Percentiles rank a stretch among this genome's conserved stretches.
Conservation (phyloP, 192 early-diverging fungal species). For the Obelidium mucronatum region DNA sequence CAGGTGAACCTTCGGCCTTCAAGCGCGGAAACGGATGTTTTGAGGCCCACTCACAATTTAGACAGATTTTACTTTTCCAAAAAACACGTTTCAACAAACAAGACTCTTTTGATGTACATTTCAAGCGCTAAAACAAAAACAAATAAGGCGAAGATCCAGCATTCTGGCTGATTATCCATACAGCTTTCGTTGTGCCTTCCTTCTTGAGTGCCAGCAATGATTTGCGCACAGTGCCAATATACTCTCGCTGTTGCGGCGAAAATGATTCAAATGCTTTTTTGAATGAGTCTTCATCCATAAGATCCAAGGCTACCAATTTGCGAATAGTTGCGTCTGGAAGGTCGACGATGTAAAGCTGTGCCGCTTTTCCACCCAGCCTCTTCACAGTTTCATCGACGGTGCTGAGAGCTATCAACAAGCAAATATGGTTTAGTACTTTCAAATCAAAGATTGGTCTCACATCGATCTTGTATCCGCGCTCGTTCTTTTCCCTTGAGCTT, state of each 20-base stretch:
- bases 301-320: slow-evolving; percentile 29
- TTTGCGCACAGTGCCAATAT: slow-evolving; percentile 9
- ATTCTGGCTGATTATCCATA: background rate
- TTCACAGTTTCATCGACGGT: slow-evolving; percentile 28
- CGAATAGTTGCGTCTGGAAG: slow-evolving; percentile 38
- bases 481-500: slow-evolving; percentile 38
- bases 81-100: background rate
- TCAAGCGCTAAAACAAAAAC: slow-evolving; percentile 2
- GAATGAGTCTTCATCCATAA: slow-evolving; percentile 52
- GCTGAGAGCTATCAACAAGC: slow-evolving; percentile 24
- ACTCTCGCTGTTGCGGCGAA: slow-evolving; percentile 43
- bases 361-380: slow-evolving; percentile 14
- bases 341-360: slow-evolving; percentile 44
- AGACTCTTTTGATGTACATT: background rate
- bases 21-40: too few species aligned
- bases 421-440: background rate
- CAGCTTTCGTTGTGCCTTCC: background rate
- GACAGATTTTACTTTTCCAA: too few species aligned
- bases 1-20: too few species aligned
- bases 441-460: slow-evolving; percentile 17
- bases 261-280: slow-evolving; percentile 37
- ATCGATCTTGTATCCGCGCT: slow-evolving; percentile 37
- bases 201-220: background rate
- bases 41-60: too few species aligned
- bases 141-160: background rate